Conservation (phyloP, 148 eudicot genomes). For the Rhododendron griersonianum region DNA sequence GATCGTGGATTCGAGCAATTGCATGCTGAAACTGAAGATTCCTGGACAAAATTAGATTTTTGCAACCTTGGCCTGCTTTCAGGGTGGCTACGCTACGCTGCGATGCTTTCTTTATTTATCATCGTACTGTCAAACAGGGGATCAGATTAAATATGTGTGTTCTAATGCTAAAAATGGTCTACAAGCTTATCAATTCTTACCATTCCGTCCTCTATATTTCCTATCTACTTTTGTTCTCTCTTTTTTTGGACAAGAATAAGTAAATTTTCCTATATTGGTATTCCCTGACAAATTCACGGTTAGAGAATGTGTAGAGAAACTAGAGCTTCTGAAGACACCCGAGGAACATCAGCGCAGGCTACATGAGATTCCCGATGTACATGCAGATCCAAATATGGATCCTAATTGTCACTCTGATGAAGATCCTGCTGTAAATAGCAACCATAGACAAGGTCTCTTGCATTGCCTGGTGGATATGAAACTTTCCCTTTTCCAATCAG, state of each 20-base stretch:
- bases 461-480: not conserved
- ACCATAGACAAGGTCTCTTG: constrained; percentile 56
- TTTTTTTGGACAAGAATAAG: not conserved
- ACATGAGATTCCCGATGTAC: constrained; percentile 66
- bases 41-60: not conserved
- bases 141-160: not conserved
- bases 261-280: not conserved
- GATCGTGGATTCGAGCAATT: not conserved
- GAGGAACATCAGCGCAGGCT: constrained; percentile 74
- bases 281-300: constrained; percentile 82
- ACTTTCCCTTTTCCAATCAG: not conserved
- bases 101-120: not conserved
- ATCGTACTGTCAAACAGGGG: not conserved
- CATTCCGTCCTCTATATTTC: not conserved
- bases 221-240: not conserved
- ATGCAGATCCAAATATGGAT: constrained; percentile 83
- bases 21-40: not conserved
- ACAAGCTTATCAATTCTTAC: not conserved
- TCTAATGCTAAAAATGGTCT: not conserved
- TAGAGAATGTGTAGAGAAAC: constrained; percentile 73
- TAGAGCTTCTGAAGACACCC: constrained; percentile 74
- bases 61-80: not conserved
- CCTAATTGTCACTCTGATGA: constrained; percentile 83
- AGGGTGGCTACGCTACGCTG: not conserved
- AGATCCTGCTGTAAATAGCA: constrained; percentile 45